A percentile compares a stretch with the other conserved stretches of the same genome.
phyloP scores from a whole-genome alignment of 257 asterid genomes.

The Vinca minor region DNA sequence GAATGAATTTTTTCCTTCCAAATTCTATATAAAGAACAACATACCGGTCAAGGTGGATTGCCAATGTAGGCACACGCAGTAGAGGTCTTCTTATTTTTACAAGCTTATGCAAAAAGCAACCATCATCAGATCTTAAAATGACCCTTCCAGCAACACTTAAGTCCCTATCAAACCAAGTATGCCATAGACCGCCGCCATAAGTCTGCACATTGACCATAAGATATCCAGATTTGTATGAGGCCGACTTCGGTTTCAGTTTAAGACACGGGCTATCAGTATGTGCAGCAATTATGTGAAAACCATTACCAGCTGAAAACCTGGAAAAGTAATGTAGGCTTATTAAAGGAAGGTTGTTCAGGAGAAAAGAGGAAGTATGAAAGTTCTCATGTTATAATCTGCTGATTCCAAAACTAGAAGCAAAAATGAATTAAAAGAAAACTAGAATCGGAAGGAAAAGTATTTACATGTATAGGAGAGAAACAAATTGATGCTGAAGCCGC shows the following conservation, averaged over 20 bases:
- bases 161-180: slow-evolving; percentile 98
- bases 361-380: background rate
- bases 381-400: background rate
- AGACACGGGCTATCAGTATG: slow-evolving; percentile 99
- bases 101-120: slow-evolving; percentile 77
- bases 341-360: slow-evolving; percentile 14
- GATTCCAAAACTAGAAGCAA: background rate
- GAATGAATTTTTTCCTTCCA: slow-evolving; percentile 1
- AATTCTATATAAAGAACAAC: slow-evolving; percentile 17
- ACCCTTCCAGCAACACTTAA: slow-evolving; percentile 94
- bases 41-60: slow-evolving; percentile 91
- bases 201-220: slow-evolving; percentile 92
- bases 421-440: background rate
- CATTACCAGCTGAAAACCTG: slow-evolving; percentile 84
- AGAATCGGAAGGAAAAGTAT: background rate
- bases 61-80: slow-evolving; percentile 89
- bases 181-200: slow-evolving; percentile 97
- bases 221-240: slow-evolving; percentile 78
- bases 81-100: slow-evolving; percentile 84
- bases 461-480: slow-evolving; percentile 4
- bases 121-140: slow-evolving; percentile 67
- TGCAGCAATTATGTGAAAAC: slow-evolving; percentile 94
- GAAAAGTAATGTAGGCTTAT: slow-evolving; percentile 30
- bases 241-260: slow-evolving; percentile 89
- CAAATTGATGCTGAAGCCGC: background rate